Evolutionary conservation across 345 rosid genomes (phyloP).

Genomic region (Theobroma cacao): DNA sequence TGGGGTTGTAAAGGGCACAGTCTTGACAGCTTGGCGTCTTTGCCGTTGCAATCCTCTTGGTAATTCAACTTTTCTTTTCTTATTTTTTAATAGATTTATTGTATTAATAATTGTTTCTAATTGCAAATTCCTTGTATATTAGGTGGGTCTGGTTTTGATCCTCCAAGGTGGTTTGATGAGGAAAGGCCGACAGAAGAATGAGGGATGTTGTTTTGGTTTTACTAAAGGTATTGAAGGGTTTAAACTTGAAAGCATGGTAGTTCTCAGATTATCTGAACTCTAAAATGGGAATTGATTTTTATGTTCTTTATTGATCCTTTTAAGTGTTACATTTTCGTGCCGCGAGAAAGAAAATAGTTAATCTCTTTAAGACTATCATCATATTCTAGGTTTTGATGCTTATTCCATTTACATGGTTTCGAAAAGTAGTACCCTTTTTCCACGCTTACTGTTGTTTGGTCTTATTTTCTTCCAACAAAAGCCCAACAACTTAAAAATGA

Average conservation of each 20-base stretch:
- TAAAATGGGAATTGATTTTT: background rate
- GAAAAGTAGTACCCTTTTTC: background rate
- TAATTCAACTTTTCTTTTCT: constrained; percentile 13
- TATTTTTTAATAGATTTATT: background rate
- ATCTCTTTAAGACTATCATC: background rate
- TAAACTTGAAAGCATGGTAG: background rate
- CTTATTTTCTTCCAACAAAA: background rate
- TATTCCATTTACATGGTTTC: background rate
- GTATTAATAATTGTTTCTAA: background rate
- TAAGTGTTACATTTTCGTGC: background rate
- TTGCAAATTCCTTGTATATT: background rate
- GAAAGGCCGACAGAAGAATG: constrained; percentile 38
- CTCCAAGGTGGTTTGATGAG: constrained; percentile 91
- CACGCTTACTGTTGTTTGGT: background rate
- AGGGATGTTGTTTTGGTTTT: constrained; percentile 2
- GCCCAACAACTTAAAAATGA: background rate
- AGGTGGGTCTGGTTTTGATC: constrained; percentile 90
- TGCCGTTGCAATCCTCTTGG: constrained; percentile 97
- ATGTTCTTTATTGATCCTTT: too few species aligned
- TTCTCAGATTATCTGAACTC: background rate
- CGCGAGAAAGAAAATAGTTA: background rate
- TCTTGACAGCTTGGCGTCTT: constrained; percentile 77
- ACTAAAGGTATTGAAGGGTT: background rate
- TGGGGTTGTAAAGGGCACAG: constrained; percentile 67
- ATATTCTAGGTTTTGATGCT: background rate